Base-by-base conservation (phyloP, 352 stramenopile species). In the Phytophthora palmivora region DNA sequence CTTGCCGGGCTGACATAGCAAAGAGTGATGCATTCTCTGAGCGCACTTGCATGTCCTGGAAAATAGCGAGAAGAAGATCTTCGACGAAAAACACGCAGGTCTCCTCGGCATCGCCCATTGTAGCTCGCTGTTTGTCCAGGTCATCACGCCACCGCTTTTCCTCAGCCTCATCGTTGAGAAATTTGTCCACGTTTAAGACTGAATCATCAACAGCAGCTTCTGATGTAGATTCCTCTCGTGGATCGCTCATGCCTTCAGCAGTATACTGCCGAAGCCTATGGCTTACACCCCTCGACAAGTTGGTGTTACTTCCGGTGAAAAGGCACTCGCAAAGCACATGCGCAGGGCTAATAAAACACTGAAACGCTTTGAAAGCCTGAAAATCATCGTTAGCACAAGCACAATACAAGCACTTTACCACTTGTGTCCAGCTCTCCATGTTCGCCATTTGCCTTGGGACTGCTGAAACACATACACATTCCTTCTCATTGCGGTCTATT, bases 31-130 rank as follows among this genome's bases (percentile, higher is more conserved):
- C 38, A 50, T 74, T 87, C 33, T 83, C 63, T 3, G 67, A 42
- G 6, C 52, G 50, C 18, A 80, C 67, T 36, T 75, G 67, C 72
- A 85, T 82, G 36, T 83, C 67, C 21, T 71, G 22, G 14, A 87
- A 87, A 26, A 87, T 74, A n/a, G 67, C 70, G 18, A 67, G 51
- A 11, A 83, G 30, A 6, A 79, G 38, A 24, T 82, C 78, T 8
- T 69, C 45, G 12, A 81, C 4, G 5, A 83, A 30, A 34, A 63
- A 70, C 11, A 72, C 57, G 15, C 61, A 71, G 1, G 66, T 57
- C 5, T 82, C 70, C 43, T 87, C 78, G 0, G 75, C 67, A 16
- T 82, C 73, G 7, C 58, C 70, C 19, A 84, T 22, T 4, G 55
- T 34, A 8, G 16, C 3, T 19, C 58, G 65, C 15, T 21, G 42